Base-by-base conservation (phyloP, 1,284 basidiomycete species). In the Heterobasidion parviporum region DNA sequence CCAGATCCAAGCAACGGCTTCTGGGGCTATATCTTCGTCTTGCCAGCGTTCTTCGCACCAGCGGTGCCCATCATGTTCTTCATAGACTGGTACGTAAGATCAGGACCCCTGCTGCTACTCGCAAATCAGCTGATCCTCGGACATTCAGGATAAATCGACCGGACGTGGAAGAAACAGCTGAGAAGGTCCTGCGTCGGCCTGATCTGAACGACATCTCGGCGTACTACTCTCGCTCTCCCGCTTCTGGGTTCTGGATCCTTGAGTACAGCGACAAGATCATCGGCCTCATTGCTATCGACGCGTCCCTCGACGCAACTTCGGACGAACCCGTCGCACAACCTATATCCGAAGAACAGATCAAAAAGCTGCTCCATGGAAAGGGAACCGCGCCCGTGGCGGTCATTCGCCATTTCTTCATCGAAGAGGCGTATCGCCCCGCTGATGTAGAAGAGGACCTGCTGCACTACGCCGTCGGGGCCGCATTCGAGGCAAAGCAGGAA, bases 401-500 rank as follows among this genome's bases (percentile, higher is more conserved):
- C n/a, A 83, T 93, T 59, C 81, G 89, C 33, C 91, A 92, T 66
- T 82, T 92, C 65, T 85, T 81, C 62, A 79, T 90, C 44, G 83
- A 89, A 53, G 81, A 84, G 56, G 74, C 72, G 6, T 89, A 82
- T 64, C 78, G 87, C 47, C 62, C 62, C 6, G 70, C 77, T 12
- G 74, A 74, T 6, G 74, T 88, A 44, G 86, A 88, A 62, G 72
- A 80, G 14, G 89, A 92, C 65, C 69, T 93, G 26, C 69, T 92
- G 12, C 63, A 73, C 18, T 74, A 81, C 61, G 87, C 84, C 0
- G 66, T 85, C 12, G 69, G 74, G 45, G 74, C 78, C 58, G 80
- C 81, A 8, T 91, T 92, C 65, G 66, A 70, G 9, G 62, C 68
- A 6, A 68, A 75, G 54, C 55, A 64, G 9, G 68, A 64, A 18